phyloP scores from a whole-genome alignment of 305 asterid genomes.

The Withania somnifera region DNA sequence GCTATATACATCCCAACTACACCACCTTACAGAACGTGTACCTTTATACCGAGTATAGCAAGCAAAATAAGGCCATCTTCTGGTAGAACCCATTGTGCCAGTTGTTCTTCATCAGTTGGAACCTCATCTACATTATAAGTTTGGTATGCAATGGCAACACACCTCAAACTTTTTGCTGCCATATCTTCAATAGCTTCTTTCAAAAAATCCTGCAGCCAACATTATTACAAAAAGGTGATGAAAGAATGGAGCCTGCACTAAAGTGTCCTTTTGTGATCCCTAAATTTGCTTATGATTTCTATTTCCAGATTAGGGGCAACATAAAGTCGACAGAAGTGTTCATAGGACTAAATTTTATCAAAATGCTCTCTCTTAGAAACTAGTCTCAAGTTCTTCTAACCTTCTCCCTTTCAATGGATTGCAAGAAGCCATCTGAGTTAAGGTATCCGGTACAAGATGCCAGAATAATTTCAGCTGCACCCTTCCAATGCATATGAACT shows the following conservation, averaged over 20 bases:
- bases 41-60: slow-evolving; percentile 93
- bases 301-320: not conserved
- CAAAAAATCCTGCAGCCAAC: slow-evolving; percentile 43
- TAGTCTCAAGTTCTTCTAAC: slow-evolving; percentile 19
- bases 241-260: not conserved
- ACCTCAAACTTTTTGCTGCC: slow-evolving; percentile 92
- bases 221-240: not conserved
- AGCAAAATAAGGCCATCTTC: slow-evolving; percentile 71
- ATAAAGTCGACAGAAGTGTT: not conserved
- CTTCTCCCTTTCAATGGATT: slow-evolving; percentile 49
- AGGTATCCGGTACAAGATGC: slow-evolving; percentile 54
- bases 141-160: slow-evolving; percentile 85
- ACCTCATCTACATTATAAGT: slow-evolving; percentile 42
- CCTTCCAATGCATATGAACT: slow-evolving; percentile 94
- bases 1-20: not conserved
- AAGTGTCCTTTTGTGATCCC: not conserved
- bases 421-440: slow-evolving; percentile 48
- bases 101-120: slow-evolving; percentile 64
- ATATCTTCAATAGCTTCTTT: slow-evolving; percentile 60
- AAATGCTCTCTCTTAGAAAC: not conserved
- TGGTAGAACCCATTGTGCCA: slow-evolving; percentile 67
- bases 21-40: slow-evolving; percentile 4
- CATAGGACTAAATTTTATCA: not conserved
- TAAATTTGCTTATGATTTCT: not conserved
- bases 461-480: slow-evolving; percentile 93